Percentiles rank a stretch among this genome's conserved stretches.
These are phyloP conservation scores for Rutstroemia sp. DNA, from an alignment of 2,329 filamentous ascomycete genomes.

Conservation along the genomic window DNA sequence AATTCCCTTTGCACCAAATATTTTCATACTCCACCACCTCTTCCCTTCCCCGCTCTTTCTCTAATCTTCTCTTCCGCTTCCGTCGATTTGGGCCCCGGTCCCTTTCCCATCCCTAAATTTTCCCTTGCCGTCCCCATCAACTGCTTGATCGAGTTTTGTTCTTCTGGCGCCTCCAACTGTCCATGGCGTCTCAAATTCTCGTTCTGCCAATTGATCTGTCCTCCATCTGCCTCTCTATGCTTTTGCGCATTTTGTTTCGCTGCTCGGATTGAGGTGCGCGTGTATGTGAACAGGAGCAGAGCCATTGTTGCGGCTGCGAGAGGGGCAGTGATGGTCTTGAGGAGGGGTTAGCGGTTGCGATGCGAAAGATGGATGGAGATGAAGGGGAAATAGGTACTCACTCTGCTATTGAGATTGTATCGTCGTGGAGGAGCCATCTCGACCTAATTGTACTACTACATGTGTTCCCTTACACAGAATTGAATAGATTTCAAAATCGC, in stretches of 20 bases:
- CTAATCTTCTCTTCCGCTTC: slow-evolving; percentile 22
- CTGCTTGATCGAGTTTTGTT: slow-evolving; percentile 29
- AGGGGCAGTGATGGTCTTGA: slow-evolving; percentile 37
- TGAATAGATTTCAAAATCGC: neutral
- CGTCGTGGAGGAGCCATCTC: slow-evolving; percentile 18
- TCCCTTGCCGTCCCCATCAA: slow-evolving; percentile 19
- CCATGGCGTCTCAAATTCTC: slow-evolving; percentile 48
- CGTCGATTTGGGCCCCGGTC: slow-evolving; percentile 1
- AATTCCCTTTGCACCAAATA: neutral
- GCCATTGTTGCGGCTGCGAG: slow-evolving; percentile 49
- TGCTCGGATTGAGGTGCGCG: slow-evolving; percentile 55
- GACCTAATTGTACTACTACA: neutral
- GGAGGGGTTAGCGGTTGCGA: neutral
- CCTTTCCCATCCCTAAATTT: slow-evolving; percentile 13
- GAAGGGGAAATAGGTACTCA: slow-evolving; percentile 3
- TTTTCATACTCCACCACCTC: neutral
- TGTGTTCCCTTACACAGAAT: too few relatives aligned
- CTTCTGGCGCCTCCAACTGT: slow-evolving; percentile 33
- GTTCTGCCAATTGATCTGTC: slow-evolving; percentile 46
- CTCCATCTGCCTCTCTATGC: slow-evolving; percentile 50
- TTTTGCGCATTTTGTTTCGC: slow-evolving; percentile 58
- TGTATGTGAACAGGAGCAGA: slow-evolving; percentile 47
- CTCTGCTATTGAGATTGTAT: slow-evolving; percentile 25
- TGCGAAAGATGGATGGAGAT: neutral
- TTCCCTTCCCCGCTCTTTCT: slow-evolving; percentile 18